A percentile compares a stretch with the other conserved stretches of the same genome.
phyloP scores from a whole-genome alignment of 1,139 yeast genomes.

The Pichia sp. region DNA sequence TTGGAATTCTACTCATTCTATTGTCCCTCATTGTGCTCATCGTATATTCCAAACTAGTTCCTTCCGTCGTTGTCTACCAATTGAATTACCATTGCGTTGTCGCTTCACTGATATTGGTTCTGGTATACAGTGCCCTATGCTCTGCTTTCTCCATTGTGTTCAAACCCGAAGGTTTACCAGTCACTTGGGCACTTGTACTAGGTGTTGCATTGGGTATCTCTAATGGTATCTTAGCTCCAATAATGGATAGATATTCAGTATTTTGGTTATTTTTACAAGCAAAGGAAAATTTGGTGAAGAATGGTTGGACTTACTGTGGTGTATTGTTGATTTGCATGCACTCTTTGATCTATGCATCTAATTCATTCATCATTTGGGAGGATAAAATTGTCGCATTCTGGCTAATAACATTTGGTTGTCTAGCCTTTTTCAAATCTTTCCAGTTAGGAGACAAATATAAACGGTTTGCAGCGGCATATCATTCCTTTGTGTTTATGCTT shows the following conservation, averaged over 20 bases:
- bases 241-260: constrained; percentile 66
- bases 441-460: constrained; percentile 26
- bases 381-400: constrained; percentile 69
- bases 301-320: constrained; percentile 71
- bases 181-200: constrained; percentile 46
- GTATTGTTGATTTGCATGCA: constrained; percentile 52
- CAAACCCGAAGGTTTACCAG: constrained; percentile 42
- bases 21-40: constrained; percentile 52
- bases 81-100: constrained; percentile 69
- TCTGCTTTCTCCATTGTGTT: constrained; percentile 49
- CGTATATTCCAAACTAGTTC: constrained; percentile 65
- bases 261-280: constrained; percentile 54
- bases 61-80: constrained; percentile 68
- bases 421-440: constrained; percentile 40
- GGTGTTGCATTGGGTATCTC: constrained; percentile 66
- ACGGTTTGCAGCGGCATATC: constrained; percentile 48
- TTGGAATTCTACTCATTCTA: constrained; percentile 55
- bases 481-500: constrained; percentile 55
- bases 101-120: constrained; percentile 31
- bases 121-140: constrained; percentile 47
- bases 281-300: constrained; percentile 49
- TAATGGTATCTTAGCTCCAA: constrained; percentile 70
- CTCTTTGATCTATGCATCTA: constrained; percentile 72
- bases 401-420: constrained; percentile 61
- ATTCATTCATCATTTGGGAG: constrained; percentile 94